Conservation (phyloP, 345 rosid genomes). For the Corchorus olitorius region DNA sequence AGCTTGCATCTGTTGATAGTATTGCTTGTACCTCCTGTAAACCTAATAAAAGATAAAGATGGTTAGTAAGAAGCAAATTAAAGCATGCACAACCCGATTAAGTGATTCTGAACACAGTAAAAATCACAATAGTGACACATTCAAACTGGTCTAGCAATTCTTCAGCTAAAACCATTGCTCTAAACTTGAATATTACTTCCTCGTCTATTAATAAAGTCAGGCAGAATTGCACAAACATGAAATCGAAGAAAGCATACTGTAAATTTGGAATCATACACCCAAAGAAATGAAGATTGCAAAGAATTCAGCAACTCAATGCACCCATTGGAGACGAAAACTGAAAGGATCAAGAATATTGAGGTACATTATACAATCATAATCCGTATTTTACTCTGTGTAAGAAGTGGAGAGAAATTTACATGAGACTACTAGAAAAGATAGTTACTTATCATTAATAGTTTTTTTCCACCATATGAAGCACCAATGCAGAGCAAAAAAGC, state of each 20-base stretch:
- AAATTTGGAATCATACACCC: background rate
- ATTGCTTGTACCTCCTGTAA: conserved; percentile 79
- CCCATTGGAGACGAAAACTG: too few species aligned
- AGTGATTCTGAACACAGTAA: background rate
- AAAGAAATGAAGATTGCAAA: background rate
- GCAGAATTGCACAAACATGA: background rate
- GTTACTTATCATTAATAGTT: too few species aligned
- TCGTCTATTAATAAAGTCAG: background rate
- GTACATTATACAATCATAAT: background rate
- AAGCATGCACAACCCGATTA: background rate
- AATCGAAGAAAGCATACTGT: background rate
- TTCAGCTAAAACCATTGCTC: background rate
- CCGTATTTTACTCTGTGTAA: too few species aligned
- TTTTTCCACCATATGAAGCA: too few species aligned
- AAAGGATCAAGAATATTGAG: background rate
- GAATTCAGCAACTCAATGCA: background rate
- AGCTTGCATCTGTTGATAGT: conserved; percentile 79
- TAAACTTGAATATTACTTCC: background rate
- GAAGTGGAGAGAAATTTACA: too few species aligned
- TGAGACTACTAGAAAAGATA: too few species aligned
- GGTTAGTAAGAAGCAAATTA: conserved; percentile 7
- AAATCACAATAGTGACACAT: background rate
- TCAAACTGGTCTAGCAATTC: background rate
- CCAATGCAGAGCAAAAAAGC: too few species aligned
- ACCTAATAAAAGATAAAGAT: conserved; percentile 43